phyloP scores from a whole-genome alignment of 1,284 basidiomycete species.

The Leccinum cinnamomeum region DNA sequence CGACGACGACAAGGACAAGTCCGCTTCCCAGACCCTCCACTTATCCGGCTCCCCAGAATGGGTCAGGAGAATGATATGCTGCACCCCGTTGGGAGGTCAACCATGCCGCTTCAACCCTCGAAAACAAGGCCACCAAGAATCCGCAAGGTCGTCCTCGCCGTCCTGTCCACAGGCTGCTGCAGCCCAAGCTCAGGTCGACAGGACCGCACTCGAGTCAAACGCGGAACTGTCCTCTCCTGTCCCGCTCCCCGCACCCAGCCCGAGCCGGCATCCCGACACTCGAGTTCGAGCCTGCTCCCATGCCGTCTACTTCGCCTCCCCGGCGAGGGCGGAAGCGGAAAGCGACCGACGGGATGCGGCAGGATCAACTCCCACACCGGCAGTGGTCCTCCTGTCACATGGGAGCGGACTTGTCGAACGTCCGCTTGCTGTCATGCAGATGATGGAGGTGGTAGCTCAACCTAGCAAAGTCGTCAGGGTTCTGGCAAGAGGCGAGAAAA shows the following conservation, averaged over 20 bases:
- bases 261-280: slow-evolving; percentile 59
- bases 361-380: slow-evolving; percentile 30
- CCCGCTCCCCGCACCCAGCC: slow-evolving; percentile 58
- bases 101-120: slow-evolving; percentile 33
- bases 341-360: slow-evolving; percentile 32
- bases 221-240: slow-evolving; percentile 51
- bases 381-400: slow-evolving; percentile 17
- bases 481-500: slow-evolving; percentile 76
- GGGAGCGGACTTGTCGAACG: slow-evolving; percentile 58
- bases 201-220: slow-evolving; percentile 33
- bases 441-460: slow-evolving; percentile 72
- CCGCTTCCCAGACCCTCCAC: slow-evolving; percentile 24
- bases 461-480: slow-evolving; percentile 71
- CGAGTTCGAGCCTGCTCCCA: slow-evolving; percentile 48
- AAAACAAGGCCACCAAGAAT: slow-evolving; percentile 26
- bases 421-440: slow-evolving; percentile 67
- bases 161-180: slow-evolving; percentile 40
- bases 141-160: slow-evolving; percentile 60
- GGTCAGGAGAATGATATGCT: slow-evolving; percentile 78
- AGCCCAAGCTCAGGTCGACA: slow-evolving; percentile 37
- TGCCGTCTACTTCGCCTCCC: slow-evolving; percentile 18
- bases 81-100: slow-evolving; percentile 71
- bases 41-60: slow-evolving; percentile 63
- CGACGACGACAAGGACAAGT: slow-evolving; percentile 31
- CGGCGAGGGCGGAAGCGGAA: slow-evolving; percentile 33